phyloP scores from a whole-genome alignment of 1,139 yeast genomes.

The Taiozyma sp. region DNA sequence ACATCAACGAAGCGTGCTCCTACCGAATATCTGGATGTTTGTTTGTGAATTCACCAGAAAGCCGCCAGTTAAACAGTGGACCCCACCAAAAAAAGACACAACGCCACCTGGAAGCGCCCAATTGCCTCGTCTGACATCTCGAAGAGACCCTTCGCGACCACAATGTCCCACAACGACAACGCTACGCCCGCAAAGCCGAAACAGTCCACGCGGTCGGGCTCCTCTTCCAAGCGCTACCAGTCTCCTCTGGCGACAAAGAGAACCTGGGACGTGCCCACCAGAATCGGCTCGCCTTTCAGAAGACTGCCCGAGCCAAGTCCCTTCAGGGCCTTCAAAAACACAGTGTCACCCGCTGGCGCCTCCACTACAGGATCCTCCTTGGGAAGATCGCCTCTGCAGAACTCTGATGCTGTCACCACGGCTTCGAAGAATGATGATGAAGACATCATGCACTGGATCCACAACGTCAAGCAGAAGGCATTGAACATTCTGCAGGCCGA shows the following conservation, averaged over 20 bases:
- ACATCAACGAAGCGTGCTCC: neutral
- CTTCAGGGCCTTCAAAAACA: neutral
- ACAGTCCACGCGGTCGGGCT: neutral
- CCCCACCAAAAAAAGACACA: neutral
- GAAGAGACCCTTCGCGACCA: neutral
- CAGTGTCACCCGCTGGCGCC: neutral
- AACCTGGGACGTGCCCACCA: conserved; percentile 19
- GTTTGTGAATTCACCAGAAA: neutral
- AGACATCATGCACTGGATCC: conserved; percentile 50
- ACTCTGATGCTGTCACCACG: neutral
- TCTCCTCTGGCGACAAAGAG: conserved; percentile 13
- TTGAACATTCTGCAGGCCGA: conserved; percentile 35
- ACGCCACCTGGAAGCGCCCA: neutral
- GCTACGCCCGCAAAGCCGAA: neutral
- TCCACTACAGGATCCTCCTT: neutral
- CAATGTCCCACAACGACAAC: neutral
- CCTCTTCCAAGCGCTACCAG: conserved; percentile 6
- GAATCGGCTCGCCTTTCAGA: conserved; percentile 21
- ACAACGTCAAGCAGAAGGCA: conserved; percentile 40
- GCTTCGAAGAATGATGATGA: conserved; percentile 18
- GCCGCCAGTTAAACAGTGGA: neutral
- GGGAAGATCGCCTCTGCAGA: neutral
- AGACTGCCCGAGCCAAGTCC: conserved; percentile 12
- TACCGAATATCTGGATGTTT: neutral
- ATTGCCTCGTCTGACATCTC: neutral